phyloP scores from a whole-genome alignment of 805 yeast genomes.

The Lachancea fermentati region DNA sequence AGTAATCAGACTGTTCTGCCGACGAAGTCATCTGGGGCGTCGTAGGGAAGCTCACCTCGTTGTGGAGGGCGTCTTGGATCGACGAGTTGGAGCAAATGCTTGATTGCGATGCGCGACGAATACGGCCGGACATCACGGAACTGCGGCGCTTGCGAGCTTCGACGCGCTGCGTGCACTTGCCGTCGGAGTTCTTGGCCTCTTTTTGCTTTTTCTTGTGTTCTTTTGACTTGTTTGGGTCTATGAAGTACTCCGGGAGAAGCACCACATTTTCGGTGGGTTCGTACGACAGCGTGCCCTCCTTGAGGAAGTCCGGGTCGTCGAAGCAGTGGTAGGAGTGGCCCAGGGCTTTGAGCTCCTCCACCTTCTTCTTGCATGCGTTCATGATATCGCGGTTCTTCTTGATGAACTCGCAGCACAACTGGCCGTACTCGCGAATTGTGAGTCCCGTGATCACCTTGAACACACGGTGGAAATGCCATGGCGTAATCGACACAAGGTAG shows the following conservation, averaged over 20 bases:
- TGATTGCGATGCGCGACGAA: conserved; percentile 19
- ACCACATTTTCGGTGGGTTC: conserved; percentile 21
- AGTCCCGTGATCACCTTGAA: conserved; percentile 81
- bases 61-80: conserved; percentile 15
- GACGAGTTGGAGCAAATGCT: conserved; percentile 19
- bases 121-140: conserved; percentile 21
- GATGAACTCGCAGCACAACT: conserved; percentile 64
- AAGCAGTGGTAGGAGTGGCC: conserved; percentile 16
- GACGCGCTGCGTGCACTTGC: conserved; percentile 9
- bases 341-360: conserved; percentile 11
- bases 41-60: conserved; percentile 4
- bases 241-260: conserved; percentile 20
- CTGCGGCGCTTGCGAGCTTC: conserved; percentile 22
- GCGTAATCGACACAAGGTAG: conserved; percentile 71
- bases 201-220: conserved; percentile 20
- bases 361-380: conserved; percentile 17
- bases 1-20: not conserved
- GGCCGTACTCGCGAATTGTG: conserved; percentile 87
- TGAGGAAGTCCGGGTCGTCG: conserved; percentile 17
- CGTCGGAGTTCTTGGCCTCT: conserved; percentile 8
- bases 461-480: conserved; percentile 93
- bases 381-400: conserved; percentile 29
- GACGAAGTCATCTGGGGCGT: conserved; percentile 8
- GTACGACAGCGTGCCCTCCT: conserved; percentile 17
- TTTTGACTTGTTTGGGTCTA: conserved; percentile 23